Evolutionary conservation across 805 yeast genomes (phyloP).

Genomic region (Isabelozyma pseudorhagii): DNA sequence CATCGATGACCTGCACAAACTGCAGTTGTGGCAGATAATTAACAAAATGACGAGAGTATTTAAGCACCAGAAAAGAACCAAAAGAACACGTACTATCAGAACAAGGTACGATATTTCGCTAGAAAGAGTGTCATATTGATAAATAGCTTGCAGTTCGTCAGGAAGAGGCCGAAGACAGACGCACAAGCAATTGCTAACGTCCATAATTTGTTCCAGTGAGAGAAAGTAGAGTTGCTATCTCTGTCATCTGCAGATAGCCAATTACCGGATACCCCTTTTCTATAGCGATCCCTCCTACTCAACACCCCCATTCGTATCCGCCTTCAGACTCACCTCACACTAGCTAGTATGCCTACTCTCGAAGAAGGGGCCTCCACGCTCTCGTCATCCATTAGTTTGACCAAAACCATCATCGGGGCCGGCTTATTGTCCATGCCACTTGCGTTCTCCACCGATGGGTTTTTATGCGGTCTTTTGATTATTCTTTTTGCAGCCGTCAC

Average conservation of each 20-base stretch:
- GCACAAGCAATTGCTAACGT: no score
- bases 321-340: background rate
- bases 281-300: background rate
- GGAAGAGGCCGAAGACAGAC: no score
- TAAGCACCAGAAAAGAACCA: background rate
- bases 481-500: constrained; percentile 61
- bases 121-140: no score
- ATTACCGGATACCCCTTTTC: background rate
- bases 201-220: no score
- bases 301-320: background rate
- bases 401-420: constrained; percentile 79
- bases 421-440: constrained; percentile 76
- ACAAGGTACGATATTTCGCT: no score
- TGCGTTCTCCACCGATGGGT: constrained; percentile 67
- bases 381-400: constrained; percentile 64
- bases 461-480: constrained; percentile 53
- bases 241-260: no score
- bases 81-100: background rate
- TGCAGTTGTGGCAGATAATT: background rate
- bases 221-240: no score
- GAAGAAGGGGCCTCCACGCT: constrained; percentile 43
- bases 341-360: constrained; percentile 12
- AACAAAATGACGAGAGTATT: background rate
- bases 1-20: background rate
- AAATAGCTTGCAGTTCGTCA: no score